Evolutionary conservation across 345 rosid genomes (phyloP).

Genomic region (Cardamine chenopodiifolia): DNA sequence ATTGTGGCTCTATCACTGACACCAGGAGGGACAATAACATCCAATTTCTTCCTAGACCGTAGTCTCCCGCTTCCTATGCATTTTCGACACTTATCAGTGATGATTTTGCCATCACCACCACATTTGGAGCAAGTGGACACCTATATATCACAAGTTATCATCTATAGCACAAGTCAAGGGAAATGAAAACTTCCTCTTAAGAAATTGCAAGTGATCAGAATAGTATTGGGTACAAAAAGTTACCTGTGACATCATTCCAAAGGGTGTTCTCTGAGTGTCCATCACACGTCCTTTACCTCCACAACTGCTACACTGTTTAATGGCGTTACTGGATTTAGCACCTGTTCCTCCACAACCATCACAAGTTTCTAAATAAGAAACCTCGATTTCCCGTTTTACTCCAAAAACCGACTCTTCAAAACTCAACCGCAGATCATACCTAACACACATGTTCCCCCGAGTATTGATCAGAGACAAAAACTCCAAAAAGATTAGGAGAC

Average conservation of each 20-base stretch:
- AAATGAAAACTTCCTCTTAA: not conserved
- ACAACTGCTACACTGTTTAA: slow-evolving; percentile 68
- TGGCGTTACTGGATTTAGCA: slow-evolving; percentile 63
- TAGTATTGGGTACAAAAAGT: slow-evolving; percentile 20
- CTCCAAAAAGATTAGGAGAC: not conserved
- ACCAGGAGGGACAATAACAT: slow-evolving; percentile 76
- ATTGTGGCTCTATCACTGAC: slow-evolving; percentile 72
- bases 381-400: slow-evolving; percentile 62
- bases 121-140: slow-evolving; percentile 87
- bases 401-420: slow-evolving; percentile 92
- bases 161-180: slow-evolving; percentile 25
- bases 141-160: slow-evolving; percentile 54
- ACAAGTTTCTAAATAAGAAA: slow-evolving; percentile 71
- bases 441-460: slow-evolving; percentile 29
- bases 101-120: slow-evolving; percentile 72
- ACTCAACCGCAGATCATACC: slow-evolving; percentile 74
- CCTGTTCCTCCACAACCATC: slow-evolving; percentile 81
- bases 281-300: slow-evolving; percentile 81
- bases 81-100: slow-evolving; percentile 68
- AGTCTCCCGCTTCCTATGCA: slow-evolving; percentile 70
- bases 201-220: slow-evolving; percentile 17
- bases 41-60: slow-evolving; percentile 57
- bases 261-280: slow-evolving; percentile 79
- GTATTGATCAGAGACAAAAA: not conserved
- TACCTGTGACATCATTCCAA: slow-evolving; percentile 92